Percentiles rank a stretch among this genome's conserved stretches.
phyloP scores from a whole-genome alignment of 2,329 filamentous ascomycete genomes.

The Aspergillus ochraceoroseus region DNA sequence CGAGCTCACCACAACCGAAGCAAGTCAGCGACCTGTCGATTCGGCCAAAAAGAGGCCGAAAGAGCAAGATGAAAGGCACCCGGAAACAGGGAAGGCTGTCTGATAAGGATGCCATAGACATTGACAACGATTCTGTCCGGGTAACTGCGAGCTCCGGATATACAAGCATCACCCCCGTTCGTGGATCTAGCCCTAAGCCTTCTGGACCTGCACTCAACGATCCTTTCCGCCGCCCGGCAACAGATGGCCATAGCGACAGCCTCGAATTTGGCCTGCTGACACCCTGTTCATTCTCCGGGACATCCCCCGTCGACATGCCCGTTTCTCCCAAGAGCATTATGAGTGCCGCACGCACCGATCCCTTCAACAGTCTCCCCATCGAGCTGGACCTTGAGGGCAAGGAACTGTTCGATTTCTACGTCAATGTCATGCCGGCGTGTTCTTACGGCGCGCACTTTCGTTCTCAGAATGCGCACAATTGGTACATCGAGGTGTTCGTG shows the following conservation, averaged over 20 bases:
- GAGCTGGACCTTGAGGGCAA: slow-evolving; percentile 31
- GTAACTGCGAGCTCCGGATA: too few species aligned
- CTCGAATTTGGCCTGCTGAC: slow-evolving; percentile 14
- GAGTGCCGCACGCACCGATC: slow-evolving; percentile 37
- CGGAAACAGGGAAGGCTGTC: not conserved
- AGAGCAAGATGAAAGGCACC: too few species aligned
- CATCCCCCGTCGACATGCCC: slow-evolving; percentile 17
- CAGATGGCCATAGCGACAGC: slow-evolving; percentile 11
- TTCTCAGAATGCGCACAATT: slow-evolving; percentile 35
- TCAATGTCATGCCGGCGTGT: slow-evolving; percentile 39
- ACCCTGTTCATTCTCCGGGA: slow-evolving; percentile 16
- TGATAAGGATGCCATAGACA: not conserved
- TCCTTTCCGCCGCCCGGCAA: slow-evolving; percentile 2
- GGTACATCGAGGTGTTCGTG: slow-evolving; percentile 39
- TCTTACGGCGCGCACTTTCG: slow-evolving; percentile 38
- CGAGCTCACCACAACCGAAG: slow-evolving; percentile 15
- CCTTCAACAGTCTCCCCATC: slow-evolving; percentile 37
- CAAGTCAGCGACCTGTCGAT: slow-evolving; percentile 1
- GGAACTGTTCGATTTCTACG: slow-evolving; percentile 39
- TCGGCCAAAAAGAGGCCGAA: not conserved
- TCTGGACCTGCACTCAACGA: not conserved
- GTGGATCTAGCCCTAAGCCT: too few species aligned
- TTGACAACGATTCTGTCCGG: too few species aligned
- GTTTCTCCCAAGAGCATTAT: slow-evolving; percentile 32
- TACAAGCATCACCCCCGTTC: too few species aligned